phyloP scores from a whole-genome alignment of 2,329 filamentous ascomycete genomes.

The Aspergillus udagawae region DNA sequence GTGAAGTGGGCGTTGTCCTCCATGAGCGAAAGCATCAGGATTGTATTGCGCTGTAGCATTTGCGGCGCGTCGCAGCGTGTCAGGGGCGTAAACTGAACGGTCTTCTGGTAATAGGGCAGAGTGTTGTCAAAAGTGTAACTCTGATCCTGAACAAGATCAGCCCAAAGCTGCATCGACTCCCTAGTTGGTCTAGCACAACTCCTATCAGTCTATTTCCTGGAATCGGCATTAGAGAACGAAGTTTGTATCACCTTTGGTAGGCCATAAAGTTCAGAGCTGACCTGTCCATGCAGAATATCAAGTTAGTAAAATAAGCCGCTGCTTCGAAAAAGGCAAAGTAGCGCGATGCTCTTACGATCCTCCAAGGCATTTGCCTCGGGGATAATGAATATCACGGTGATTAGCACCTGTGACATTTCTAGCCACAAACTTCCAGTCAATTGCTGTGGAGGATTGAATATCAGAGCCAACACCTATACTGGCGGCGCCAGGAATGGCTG shows the following conservation, averaged over 20 bases:
- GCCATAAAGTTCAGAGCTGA: conserved; percentile 32
- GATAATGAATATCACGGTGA: conserved; percentile 28
- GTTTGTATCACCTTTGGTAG: conserved; percentile 25
- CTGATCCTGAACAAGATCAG: conserved; percentile 27
- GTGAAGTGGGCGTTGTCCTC: conserved; percentile 34
- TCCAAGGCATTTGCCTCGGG: conserved; percentile 26
- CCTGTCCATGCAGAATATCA: conserved; percentile 10
- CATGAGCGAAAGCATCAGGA: conserved; percentile 25
- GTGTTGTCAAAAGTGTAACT: conserved; percentile 30
- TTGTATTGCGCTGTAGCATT: conserved; percentile 24
- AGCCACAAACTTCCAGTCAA: conserved; percentile 47
- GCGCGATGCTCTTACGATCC: conserved; percentile 22
- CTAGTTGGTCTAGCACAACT: conserved; percentile 18
- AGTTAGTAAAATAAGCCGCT: background rate
- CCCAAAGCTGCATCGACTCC: conserved; percentile 29
- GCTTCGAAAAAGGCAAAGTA: background rate
- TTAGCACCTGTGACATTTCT: conserved; percentile 47
- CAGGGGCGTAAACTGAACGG: conserved; percentile 24
- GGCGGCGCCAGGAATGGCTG: conserved; percentile 41
- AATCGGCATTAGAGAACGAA: background rate
- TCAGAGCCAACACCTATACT: conserved; percentile 20
- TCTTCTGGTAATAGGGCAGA: conserved; percentile 28
- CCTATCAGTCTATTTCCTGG: background rate
- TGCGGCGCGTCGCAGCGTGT: conserved; percentile 8
- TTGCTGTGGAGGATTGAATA: conserved; percentile 39